A percentile compares a stretch with the other conserved stretches of the same genome.
Conservation (phyloP, 495 filamentous ascomycete species). For the Haplographium delicatum region DNA sequence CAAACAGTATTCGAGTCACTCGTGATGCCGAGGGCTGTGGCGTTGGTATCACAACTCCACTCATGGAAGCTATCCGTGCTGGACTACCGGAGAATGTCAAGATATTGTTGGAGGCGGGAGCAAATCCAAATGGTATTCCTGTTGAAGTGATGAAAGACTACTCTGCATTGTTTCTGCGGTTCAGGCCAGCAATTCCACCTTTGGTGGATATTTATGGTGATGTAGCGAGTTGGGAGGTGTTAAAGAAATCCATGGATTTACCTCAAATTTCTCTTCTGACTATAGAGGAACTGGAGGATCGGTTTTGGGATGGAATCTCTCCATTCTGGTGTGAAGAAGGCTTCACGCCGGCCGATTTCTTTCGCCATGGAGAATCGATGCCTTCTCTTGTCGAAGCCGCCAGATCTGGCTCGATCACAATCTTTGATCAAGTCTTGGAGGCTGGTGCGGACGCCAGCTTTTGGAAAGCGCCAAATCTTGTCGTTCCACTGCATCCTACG, state of each 20-base stretch:
- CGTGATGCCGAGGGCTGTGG: no score
- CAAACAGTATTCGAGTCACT: not conserved
- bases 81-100: slow-evolving; percentile 1
- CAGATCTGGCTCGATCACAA: not conserved
- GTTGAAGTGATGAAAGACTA: slow-evolving; percentile 8
- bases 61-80: slow-evolving; percentile 13
- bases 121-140: slow-evolving; percentile 14
- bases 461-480: slow-evolving; percentile 4
- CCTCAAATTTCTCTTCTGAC: slow-evolving; percentile 13
- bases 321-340: slow-evolving; percentile 17
- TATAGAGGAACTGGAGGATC: slow-evolving; percentile 13
- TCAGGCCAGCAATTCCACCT: slow-evolving; percentile 4
- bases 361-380: slow-evolving; percentile 4
- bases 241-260: slow-evolving; percentile 6
- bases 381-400: slow-evolving; percentile 19
- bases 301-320: slow-evolving; percentile 9
- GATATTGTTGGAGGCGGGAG: slow-evolving; percentile 1
- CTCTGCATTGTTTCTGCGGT: slow-evolving; percentile 12
- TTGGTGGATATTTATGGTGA: not conserved
- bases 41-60: slow-evolving; percentile 13
- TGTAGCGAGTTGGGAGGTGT: not conserved
- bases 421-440: slow-evolving; percentile 7
- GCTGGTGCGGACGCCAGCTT: slow-evolving; percentile 14
- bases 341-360: slow-evolving; percentile 3
- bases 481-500: not conserved